These are phyloP conservation scores for Lumnitzera littorea DNA, from an alignment of 345 rosid species.

Conservation along the genomic window DNA sequence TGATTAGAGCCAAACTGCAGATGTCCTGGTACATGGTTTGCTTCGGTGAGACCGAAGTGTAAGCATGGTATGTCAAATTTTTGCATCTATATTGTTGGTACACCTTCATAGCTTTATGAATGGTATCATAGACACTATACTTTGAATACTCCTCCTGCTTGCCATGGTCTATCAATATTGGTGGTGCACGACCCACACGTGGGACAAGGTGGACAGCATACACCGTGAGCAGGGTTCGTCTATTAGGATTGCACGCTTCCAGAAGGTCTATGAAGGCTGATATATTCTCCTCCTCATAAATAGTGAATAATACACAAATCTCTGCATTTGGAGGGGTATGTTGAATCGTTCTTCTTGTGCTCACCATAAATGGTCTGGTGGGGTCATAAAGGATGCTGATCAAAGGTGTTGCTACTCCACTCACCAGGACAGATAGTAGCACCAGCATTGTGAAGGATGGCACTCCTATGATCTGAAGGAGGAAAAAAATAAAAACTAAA, in stretches of 20 bases:
- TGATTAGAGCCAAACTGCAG: constrained; percentile 50
- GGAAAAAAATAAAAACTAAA: too few species aligned
- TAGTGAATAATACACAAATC: constrained; percentile 38
- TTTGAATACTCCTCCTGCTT: background rate
- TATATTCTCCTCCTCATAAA: constrained; percentile 32
- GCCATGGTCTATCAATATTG: constrained; percentile 43
- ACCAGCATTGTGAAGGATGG: constrained; percentile 39
- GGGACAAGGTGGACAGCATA: constrained; percentile 54
- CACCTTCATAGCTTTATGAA: constrained; percentile 30
- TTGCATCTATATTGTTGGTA: constrained; percentile 34
- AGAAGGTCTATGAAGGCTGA: constrained; percentile 45
- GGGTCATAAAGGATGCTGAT: constrained; percentile 66
- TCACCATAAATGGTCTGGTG: constrained; percentile 57
- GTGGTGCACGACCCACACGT: constrained; percentile 48
- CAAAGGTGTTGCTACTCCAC: constrained; percentile 31
- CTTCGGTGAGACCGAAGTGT: constrained; percentile 42
- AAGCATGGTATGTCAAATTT: constrained; percentile 27
- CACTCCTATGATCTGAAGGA: constrained; percentile 25
- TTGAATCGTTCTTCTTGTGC: constrained; percentile 64
- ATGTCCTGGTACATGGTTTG: constrained; percentile 66
- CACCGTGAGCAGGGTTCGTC: constrained; percentile 27
- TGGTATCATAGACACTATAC: constrained; percentile 13
- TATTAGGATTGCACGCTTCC: constrained; percentile 47
- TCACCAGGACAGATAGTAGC: constrained; percentile 24
- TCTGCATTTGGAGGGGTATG: constrained; percentile 42